These are phyloP conservation scores for Plenodomus biglobosus DNA, from an alignment of 2,329 filamentous ascomycete species.

Conservation along the genomic window DNA sequence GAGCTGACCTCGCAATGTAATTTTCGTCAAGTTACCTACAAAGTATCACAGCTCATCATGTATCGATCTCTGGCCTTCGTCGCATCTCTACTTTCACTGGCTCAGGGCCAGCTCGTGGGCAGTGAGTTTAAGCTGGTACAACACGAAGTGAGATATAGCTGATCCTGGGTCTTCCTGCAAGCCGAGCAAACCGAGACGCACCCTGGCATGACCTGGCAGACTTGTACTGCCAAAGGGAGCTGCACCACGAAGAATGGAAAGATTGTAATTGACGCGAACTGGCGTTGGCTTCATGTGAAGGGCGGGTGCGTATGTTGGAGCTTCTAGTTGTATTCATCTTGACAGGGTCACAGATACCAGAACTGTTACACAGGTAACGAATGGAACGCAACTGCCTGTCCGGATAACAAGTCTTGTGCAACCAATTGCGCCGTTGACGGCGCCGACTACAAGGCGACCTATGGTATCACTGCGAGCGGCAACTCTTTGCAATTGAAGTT, in stretches of 20 bases:
- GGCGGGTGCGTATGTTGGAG: slow-evolving; percentile 17
- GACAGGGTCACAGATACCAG: slow-evolving; percentile 32
- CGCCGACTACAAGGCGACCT: slow-evolving; percentile 42
- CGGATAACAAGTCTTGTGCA: slow-evolving; percentile 37
- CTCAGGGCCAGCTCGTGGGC: slow-evolving; percentile 50
- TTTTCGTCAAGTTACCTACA: neutral
- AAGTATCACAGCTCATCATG: slow-evolving; percentile 20
- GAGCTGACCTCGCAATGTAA: neutral
- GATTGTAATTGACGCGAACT: slow-evolving; percentile 49
- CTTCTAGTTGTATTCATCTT: neutral
- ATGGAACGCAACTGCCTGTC: slow-evolving; percentile 44
- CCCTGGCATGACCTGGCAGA: slow-evolving; percentile 42
- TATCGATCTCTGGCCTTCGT: slow-evolving; percentile 45
- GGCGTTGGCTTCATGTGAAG: slow-evolving; percentile 52
- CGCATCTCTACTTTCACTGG: slow-evolving; percentile 48
- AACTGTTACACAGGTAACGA: slow-evolving; percentile 47
- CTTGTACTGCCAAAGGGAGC: slow-evolving; percentile 41
- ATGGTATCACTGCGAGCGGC: slow-evolving; percentile 55
- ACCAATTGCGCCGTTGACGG: slow-evolving; percentile 45
- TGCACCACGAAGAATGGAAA: slow-evolving; percentile 40
- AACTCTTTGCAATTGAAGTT: slow-evolving; percentile 58
- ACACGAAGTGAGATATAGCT: neutral
- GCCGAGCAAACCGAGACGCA: slow-evolving; percentile 41
- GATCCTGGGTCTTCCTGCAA: neutral
- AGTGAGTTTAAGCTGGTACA: slow-evolving; percentile 42